These are phyloP conservation scores for Trypanosoma avium DNA, from an alignment of 208 protist genomes.

Conservation along the genomic window DNA sequence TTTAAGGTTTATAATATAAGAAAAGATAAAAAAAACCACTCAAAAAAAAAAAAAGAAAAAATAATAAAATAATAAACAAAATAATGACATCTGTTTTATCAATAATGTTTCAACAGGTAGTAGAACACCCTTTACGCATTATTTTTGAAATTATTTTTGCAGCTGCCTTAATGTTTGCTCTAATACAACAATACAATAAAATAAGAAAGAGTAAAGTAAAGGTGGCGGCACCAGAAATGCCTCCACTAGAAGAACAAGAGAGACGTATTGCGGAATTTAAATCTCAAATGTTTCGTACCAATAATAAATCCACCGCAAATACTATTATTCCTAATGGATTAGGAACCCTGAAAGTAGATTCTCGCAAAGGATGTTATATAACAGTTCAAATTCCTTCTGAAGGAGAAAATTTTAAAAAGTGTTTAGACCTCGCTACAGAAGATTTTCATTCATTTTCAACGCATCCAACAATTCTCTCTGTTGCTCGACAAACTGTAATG, in stretches of 20 bases:
- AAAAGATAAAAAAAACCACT: too few relatives aligned
- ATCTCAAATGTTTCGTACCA: conserved; percentile 55
- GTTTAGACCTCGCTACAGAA: conserved; percentile 90
- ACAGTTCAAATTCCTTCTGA: conserved; percentile 38
- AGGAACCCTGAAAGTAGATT: conserved; percentile 46
- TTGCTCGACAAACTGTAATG: conserved; percentile 81
- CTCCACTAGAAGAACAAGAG: conserved; percentile 80
- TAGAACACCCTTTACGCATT: conserved; percentile 65
- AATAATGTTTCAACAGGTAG: conserved; percentile 36
- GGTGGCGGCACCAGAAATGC: conserved; percentile 25
- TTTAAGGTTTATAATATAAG: too few relatives aligned
- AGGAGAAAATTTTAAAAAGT: conserved; percentile 40
- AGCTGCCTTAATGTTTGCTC: conserved; percentile 39
- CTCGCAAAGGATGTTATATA: conserved; percentile 56
- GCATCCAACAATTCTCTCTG: conserved; percentile 70
- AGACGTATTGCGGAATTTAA: conserved; percentile 64
- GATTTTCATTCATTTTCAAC: conserved; percentile 95
- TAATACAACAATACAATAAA: conserved; percentile 29
- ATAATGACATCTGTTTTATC: conserved; percentile 3
- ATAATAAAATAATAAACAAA: conserved; percentile 1
- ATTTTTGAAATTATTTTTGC: conserved; percentile 67
- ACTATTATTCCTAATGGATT: conserved; percentile 39
- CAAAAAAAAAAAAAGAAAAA: neutral
- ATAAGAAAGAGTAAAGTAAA: conserved; percentile 15
- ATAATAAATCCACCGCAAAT: conserved; percentile 41